A percentile compares a stretch with the other conserved stretches of the same genome.
phyloP scores from a whole-genome alignment of 306 rosid genomes.

The Rubus idaeus region DNA sequence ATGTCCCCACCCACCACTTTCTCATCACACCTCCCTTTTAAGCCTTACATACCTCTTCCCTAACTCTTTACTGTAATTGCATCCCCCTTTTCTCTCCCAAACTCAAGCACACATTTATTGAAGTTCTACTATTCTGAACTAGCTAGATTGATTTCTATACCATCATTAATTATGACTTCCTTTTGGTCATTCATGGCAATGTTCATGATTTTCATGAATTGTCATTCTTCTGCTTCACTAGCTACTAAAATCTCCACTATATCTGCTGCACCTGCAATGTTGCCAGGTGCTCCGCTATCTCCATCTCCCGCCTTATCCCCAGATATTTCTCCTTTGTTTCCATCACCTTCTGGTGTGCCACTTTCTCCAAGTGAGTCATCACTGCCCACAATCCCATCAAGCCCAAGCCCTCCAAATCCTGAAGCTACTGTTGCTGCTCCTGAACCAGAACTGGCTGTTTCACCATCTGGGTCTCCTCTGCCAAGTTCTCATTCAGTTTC shows the following conservation, averaged over 20 bases:
- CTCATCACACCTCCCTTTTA: slow-evolving; percentile 15
- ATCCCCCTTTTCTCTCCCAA: neutral
- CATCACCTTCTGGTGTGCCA: slow-evolving; percentile 39
- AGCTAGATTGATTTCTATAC: slow-evolving; percentile 11
- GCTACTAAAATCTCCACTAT: slow-evolving; percentile 33
- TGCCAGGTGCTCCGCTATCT: slow-evolving; percentile 32
- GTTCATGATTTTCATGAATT: slow-evolving; percentile 23
- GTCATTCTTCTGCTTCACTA: slow-evolving; percentile 19
- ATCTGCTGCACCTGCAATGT: slow-evolving; percentile 46
- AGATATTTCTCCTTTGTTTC: slow-evolving; percentile 51
- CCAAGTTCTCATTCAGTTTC: slow-evolving; percentile 30
- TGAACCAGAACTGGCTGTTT: slow-evolving; percentile 30
- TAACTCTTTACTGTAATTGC: neutral
- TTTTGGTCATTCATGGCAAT: slow-evolving; percentile 28
- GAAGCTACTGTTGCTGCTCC: slow-evolving; percentile 35
- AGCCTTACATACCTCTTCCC: neutral
- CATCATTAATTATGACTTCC: slow-evolving; percentile 43
- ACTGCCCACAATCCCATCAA: slow-evolving; percentile 56
- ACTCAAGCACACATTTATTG: slow-evolving; percentile 16
- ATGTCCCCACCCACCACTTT: slow-evolving; percentile 35
- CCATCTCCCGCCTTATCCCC: slow-evolving; percentile 42
- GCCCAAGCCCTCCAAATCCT: slow-evolving; percentile 58
- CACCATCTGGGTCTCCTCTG: slow-evolving; percentile 41
- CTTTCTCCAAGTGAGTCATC: slow-evolving; percentile 47
- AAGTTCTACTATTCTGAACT: slow-evolving; percentile 16